phyloP scores from a whole-genome alignment of 2,329 filamentous ascomycete species.

The Pseudogymnoascus sp. region DNA sequence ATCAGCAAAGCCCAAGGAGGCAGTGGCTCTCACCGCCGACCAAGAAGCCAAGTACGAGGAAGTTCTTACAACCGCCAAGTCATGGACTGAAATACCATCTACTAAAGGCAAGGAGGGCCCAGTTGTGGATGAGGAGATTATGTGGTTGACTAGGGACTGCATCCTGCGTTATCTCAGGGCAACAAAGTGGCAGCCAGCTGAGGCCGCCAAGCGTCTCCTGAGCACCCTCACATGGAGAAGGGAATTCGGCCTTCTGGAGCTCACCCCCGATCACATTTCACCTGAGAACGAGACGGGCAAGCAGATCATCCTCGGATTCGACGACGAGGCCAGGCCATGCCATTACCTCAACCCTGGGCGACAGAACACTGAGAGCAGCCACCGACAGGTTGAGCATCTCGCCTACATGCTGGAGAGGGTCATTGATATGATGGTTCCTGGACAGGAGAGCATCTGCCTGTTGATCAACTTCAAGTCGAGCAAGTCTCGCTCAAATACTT shows the following conservation, averaged over 20 bases:
- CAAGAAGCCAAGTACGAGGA: constrained; percentile 76
- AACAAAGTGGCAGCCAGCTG: constrained; percentile 76
- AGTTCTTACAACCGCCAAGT: constrained; percentile 62
- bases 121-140: constrained; percentile 70
- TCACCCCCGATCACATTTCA: constrained; percentile 81
- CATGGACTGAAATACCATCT: constrained; percentile 65
- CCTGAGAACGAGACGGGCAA: constrained; percentile 96
- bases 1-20: constrained; percentile 45
- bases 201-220: constrained; percentile 72
- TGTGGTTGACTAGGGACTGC: constrained; percentile 90
- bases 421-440: constrained; percentile 78
- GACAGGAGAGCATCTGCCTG: constrained; percentile 79
- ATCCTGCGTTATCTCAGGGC: constrained; percentile 88
- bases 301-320: constrained; percentile 82
- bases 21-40: constrained; percentile 56
- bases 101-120: constrained; percentile 54
- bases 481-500: constrained; percentile 65
- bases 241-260: constrained; percentile 71
- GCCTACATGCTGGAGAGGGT: constrained; percentile 93
- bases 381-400: constrained; percentile 84
- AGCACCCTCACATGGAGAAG: constrained; percentile 81
- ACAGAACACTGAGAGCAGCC: constrained; percentile 85
- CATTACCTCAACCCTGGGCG: constrained; percentile 83
- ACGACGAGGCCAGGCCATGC: constrained; percentile 78
- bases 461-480: constrained; percentile 87